A percentile compares a stretch with the other conserved stretches of the same genome.
These are phyloP conservation scores for Lentinula detonsa DNA, from an alignment of 768 basidiomycete species.

Conservation along the genomic window DNA sequence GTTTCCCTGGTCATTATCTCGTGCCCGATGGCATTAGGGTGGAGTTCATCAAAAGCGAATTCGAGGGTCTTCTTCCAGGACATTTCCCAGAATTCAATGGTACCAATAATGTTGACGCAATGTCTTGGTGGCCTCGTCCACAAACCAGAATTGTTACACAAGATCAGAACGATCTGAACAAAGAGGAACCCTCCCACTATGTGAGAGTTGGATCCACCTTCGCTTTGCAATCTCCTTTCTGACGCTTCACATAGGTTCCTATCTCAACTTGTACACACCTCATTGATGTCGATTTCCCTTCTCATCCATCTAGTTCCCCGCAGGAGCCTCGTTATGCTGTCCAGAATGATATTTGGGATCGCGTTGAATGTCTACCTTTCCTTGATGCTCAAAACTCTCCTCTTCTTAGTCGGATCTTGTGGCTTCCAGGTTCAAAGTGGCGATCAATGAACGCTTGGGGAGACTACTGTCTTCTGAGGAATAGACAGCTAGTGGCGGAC, in stretches of 20 bases:
- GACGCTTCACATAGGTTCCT: constrained; percentile 45
- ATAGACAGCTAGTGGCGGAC: constrained; percentile 33
- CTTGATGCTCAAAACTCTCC: constrained; percentile 76
- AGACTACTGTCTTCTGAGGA: constrained; percentile 85
- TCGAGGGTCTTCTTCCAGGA: constrained; percentile 82
- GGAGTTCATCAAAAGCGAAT: constrained; percentile 89
- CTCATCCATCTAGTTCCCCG: constrained; percentile 44
- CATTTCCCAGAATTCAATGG: constrained; percentile 54
- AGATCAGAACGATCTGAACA: constrained; percentile 85
- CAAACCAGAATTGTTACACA: constrained; percentile 56
- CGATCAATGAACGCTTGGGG: constrained; percentile 71
- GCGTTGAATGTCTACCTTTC: constrained; percentile 75
- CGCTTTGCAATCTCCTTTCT: constrained; percentile 1
- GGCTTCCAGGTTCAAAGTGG: constrained; percentile 72
- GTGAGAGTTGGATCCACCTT: constrained; percentile 33
- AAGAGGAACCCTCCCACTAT: constrained; percentile 71
- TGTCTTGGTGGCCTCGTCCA: constrained; percentile 46
- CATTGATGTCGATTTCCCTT: constrained; percentile 84
- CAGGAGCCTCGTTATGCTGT: constrained; percentile 79
- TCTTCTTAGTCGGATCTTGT: constrained; percentile 68
- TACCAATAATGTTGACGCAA: constrained; percentile 20
- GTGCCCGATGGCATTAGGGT: constrained; percentile 78
- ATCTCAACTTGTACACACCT: constrained; percentile 80
- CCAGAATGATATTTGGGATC: constrained; percentile 70
- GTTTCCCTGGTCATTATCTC: constrained; percentile 88